Percentiles rank a stretch among this genome's conserved stretches.
Evolutionary conservation across 306 rosid genomes (phyloP).

Genomic region (Lathyrus tuberosus): DNA sequence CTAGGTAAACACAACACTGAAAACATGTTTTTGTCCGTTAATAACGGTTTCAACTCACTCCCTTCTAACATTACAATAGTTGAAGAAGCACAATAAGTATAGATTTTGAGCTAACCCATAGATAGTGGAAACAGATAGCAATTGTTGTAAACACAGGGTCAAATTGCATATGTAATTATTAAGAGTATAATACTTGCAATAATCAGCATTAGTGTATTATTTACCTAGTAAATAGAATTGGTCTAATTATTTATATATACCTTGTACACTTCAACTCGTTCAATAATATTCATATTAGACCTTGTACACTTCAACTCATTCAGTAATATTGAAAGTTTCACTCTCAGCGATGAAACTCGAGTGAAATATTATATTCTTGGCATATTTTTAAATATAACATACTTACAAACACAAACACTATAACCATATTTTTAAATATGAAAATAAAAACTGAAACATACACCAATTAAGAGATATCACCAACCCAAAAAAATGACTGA

Average conservation of each 20-base stretch:
- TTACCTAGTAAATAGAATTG: not conserved
- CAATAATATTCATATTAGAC: not conserved
- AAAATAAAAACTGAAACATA: not conserved
- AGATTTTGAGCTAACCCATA: conserved; percentile 3
- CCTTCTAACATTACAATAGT: conserved; percentile 6
- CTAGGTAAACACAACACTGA: conserved; percentile 81
- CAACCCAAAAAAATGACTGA: not conserved
- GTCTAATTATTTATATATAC: not conserved
- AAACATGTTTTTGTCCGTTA: conserved; percentile 35
- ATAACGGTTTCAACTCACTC: conserved; percentile 22
- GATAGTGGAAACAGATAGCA: conserved; percentile 5
- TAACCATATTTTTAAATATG: not conserved
- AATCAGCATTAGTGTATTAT: not conserved
- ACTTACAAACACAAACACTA: conserved; percentile 10
- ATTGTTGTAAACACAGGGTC: not conserved
- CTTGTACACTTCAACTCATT: not conserved
- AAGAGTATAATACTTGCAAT: not conserved
- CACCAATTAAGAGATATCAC: conserved; percentile 2
- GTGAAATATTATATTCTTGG: conserved; percentile 6
- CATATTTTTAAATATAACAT: conserved; percentile 12
- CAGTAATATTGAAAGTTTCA: not conserved
- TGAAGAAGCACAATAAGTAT: conserved; percentile 12
- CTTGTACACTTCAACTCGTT: too few species aligned
- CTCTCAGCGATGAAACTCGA: conserved; percentile 5
- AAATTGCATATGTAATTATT: not conserved